Conservation (phyloP, 176 grass and related monocot species). For the Oryza punctata region DNA sequence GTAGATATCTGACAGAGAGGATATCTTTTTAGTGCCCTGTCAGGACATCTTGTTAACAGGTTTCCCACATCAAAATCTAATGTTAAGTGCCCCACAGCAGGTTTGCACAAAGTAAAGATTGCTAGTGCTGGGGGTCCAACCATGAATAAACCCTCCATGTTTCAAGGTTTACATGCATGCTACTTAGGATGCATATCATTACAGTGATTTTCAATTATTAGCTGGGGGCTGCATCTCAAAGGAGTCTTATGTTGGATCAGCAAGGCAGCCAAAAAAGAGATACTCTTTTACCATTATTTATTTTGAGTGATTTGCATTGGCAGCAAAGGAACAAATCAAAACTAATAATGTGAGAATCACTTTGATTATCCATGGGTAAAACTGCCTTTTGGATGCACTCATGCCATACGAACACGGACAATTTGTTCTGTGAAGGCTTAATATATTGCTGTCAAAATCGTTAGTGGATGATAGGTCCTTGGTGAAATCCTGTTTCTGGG, state of each 20-base stretch:
- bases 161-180: constrained; percentile 41
- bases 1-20: constrained; percentile 11
- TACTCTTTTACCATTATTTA: neutral
- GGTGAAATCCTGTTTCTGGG: constrained; percentile 44
- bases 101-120: constrained; percentile 37
- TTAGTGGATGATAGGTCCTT: constrained; percentile 21
- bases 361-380: constrained; percentile 31
- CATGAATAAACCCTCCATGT: constrained; percentile 37
- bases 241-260: constrained; percentile 25
- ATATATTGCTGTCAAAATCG: constrained; percentile 36
- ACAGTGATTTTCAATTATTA: constrained; percentile 34
- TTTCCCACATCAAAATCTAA: constrained; percentile 44
- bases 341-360: constrained; percentile 6
- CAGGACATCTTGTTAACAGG: constrained; percentile 41
- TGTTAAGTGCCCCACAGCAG: constrained; percentile 31
- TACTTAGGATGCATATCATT: constrained; percentile 35
- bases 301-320: constrained; percentile 20
- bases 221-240: constrained; percentile 15
- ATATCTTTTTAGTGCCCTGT: constrained; percentile 39
- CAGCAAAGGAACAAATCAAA: neutral
- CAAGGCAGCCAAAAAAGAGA: neutral
- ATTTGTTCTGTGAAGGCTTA: constrained; percentile 35
- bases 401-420: neutral
- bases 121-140: constrained; percentile 34
- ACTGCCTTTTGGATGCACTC: constrained; percentile 32